Evolutionary conservation across 2,329 filamentous ascomycete genomes (phyloP).

Genomic region (Hymenoscyphus linearis): DNA sequence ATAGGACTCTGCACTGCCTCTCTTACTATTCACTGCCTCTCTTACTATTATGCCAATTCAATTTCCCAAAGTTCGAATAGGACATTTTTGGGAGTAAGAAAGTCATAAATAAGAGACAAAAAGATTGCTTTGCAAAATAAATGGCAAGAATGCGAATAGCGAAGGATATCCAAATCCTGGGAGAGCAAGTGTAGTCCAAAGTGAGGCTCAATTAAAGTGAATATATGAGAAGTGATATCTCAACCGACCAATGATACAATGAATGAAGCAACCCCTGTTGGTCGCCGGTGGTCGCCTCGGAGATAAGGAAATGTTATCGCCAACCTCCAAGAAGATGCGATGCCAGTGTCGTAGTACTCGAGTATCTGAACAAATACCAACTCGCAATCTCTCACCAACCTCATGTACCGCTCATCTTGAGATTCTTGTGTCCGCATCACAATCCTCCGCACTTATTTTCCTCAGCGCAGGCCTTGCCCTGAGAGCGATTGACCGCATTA

Average conservation of each 20-base stretch:
- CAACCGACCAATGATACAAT: neutral
- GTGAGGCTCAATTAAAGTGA: too few species aligned
- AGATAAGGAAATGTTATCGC: slow-evolving; percentile 3
- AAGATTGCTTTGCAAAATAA: too few species aligned
- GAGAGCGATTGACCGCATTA: neutral
- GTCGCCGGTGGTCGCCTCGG: neutral
- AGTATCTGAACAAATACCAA: neutral
- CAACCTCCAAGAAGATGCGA: neutral
- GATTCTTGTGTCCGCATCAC: neutral
- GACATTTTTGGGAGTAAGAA: too few species aligned
- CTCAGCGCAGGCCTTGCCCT: neutral
- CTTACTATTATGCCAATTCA: too few species aligned
- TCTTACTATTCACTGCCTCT: too few species aligned
- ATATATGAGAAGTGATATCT: neutral
- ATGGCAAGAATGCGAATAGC: too few species aligned
- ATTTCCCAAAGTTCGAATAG: too few species aligned
- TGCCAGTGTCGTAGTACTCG: neutral
- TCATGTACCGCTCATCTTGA: neutral
- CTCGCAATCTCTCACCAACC: neutral
- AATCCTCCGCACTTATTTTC: neutral
- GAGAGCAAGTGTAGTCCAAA: too few species aligned
- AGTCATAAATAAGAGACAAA: too few species aligned
- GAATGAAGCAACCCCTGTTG: neutral
- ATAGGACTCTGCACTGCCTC: too few species aligned
- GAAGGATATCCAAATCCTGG: too few species aligned